Base-by-base conservation (phyloP, 176 grass and related monocot genomes). In the Phoenix dactylifera region DNA sequence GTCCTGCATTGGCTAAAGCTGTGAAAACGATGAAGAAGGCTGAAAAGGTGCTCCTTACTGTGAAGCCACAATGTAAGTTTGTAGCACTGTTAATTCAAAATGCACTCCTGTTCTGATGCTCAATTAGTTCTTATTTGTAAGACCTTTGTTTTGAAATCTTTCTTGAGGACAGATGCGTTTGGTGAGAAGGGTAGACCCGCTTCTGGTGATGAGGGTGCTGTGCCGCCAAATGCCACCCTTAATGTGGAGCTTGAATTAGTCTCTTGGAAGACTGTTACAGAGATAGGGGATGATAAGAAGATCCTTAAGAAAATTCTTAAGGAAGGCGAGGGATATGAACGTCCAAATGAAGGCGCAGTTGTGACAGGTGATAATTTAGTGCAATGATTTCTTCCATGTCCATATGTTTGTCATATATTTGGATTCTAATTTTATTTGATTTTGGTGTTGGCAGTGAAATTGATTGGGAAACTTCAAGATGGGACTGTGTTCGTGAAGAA, bases 11-110 rank as follows among this genome's bases (percentile, higher is more conserved):
- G 66, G 66, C 89, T 4, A 93, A 79, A 70, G 74, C 84, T 71
- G 77, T 88, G 57, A 93, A 88, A 61, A 88, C 80, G 18, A 93
- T 93, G 89, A 93, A 93, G 71, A 93, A 82, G 72, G 77, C 76
- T 3, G 89, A 93, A 72, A 93, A 76, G 79, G 77, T 62, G 55
- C 77, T 79, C 4, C 84, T 93, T 70, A 85, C 74, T 55, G 74
- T 93, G 22, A 82, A 76, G 26, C 89, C 89, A 23, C 74, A 84
- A 67, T 93, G 89, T 88, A 54, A 81, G 84, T 88, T 69, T 44
- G 35, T 44, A 44, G 9, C 35, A 44, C 0, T 14, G 9, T 44
- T 44, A 14, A 44, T 12, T 69, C 32, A 15, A 19, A 49, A 18
- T 28, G n/a, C 20, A 48, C 49, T 12, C 56, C 24, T 49, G 3